Evolutionary conservation across 371 early-diverging fungal genomes (phyloP).

Genomic region (Mortierella sp.): DNA sequence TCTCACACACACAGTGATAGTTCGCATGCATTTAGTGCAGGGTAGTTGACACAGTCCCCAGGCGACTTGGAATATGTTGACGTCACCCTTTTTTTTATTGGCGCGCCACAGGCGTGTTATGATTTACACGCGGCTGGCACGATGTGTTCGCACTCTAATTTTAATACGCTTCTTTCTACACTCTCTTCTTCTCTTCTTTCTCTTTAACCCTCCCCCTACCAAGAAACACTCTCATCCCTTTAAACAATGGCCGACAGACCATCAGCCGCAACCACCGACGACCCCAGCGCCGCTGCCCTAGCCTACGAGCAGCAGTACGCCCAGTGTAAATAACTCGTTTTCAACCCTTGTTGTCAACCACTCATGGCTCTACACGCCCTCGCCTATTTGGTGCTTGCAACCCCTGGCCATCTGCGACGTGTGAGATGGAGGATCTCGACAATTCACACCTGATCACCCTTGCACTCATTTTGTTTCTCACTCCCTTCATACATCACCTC

Average conservation of each 20-base stretch:
- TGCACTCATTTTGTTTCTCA: background rate
- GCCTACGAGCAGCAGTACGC: slow-evolving; percentile 57
- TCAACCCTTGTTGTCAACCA: background rate
- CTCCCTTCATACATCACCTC: background rate
- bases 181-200: background rate
- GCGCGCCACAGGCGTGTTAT: background rate
- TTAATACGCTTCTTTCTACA: background rate
- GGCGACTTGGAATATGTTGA: background rate
- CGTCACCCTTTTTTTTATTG: background rate
- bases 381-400: background rate
- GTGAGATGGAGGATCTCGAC: background rate
- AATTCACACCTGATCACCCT: background rate
- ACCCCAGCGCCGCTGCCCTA: slow-evolving; percentile 26
- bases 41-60: no score
- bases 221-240: background rate
- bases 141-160: background rate
- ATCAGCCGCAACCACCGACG: slow-evolving; percentile 27
- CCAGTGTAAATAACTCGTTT: slow-evolving; percentile 34
- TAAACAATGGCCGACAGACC: slow-evolving; percentile 46
- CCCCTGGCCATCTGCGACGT: background rate
- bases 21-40: background rate
- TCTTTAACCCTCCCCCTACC: background rate
- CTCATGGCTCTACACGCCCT: background rate
- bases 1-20: background rate
- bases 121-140: background rate